Conservation (phyloP, 2,329 filamentous ascomycete genomes). For the Botrytis sinoallii region DNA sequence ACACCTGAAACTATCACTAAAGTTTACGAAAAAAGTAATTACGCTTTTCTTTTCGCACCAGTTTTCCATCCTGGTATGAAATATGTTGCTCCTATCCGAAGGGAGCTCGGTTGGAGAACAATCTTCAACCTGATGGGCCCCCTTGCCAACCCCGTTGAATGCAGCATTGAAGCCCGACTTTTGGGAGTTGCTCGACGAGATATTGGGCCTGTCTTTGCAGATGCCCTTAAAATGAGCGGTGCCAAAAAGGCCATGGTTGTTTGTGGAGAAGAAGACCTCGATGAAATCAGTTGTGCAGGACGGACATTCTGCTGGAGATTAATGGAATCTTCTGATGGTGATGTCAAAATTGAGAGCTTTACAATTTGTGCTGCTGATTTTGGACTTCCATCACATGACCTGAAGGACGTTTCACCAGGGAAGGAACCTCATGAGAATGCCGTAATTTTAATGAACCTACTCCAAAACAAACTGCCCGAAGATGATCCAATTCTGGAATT, state of each 20-base stretch:
- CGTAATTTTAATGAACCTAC: constrained; percentile 71
- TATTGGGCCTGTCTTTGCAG: constrained; percentile 83
- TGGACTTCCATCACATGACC: constrained; percentile 70
- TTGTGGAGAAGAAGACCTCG: constrained; percentile 90
- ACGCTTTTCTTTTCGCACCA: constrained; percentile 92
- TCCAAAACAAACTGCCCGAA: constrained; percentile 67
- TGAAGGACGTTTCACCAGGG: constrained; percentile 76
- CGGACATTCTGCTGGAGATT: constrained; percentile 86
- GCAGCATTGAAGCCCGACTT: constrained; percentile 80
- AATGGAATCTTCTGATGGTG: constrained; percentile 41
- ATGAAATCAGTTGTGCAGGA: constrained; percentile 92
- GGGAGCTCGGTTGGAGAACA: constrained; percentile 87
- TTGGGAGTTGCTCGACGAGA: constrained; percentile 89
- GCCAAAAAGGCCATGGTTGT: constrained; percentile 83
- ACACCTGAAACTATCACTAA: constrained; percentile 65
- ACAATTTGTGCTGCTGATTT: constrained; percentile 80
- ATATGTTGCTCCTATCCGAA: constrained; percentile 80
- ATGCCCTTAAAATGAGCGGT: constrained; percentile 74
- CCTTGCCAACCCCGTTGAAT: constrained; percentile 84
- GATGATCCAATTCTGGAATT: constrained; percentile 89
- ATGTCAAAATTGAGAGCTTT: constrained; percentile 69
- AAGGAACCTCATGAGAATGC: constrained; percentile 88
- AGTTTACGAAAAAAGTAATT: constrained; percentile 80
- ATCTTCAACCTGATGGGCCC: constrained; percentile 97
- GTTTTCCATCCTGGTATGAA: constrained; percentile 96